These are phyloP conservation scores for Eimeria necatrix DNA, from an alignment of 169 alveolate genomes.

Conservation along the genomic window DNA sequence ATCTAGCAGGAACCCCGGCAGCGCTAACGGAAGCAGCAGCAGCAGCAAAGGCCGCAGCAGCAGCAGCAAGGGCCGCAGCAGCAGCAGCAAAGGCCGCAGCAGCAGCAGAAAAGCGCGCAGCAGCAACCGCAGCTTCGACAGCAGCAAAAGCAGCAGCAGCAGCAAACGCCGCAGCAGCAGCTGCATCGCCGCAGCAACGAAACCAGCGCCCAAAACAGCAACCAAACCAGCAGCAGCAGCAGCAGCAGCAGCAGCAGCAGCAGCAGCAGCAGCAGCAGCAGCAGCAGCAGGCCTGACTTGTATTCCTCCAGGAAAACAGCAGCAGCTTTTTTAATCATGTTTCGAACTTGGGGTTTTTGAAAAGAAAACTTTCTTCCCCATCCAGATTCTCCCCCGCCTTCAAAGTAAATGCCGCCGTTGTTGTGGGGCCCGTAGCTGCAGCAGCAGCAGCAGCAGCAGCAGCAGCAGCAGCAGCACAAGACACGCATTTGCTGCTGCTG, in stretches of 20 bases:
- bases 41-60: not conserved
- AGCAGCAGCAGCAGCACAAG: not conserved
- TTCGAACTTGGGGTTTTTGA: slow-evolving; percentile 81
- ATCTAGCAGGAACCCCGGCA: not conserved
- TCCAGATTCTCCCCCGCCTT: slow-evolving; percentile 86
- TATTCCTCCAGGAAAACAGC: slow-evolving; percentile 80
- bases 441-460: not conserved
- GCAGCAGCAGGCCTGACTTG: slow-evolving; percentile 42
- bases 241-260: slow-evolving; percentile 22
- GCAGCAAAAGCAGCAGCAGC: slow-evolving; percentile 61
- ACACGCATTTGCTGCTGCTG: no score
- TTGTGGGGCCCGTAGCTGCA: slow-evolving; percentile 70
- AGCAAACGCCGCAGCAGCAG: no score
- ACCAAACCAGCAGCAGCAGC: slow-evolving; percentile 50
- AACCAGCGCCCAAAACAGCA: slow-evolving; percentile 79
- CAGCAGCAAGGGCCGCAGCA: slow-evolving; percentile 26
- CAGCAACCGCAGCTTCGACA: slow-evolving; percentile 19
- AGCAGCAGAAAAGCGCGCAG: slow-evolving; percentile 5
- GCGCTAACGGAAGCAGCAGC: not conserved
- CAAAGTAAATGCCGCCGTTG: slow-evolving; percentile 86
- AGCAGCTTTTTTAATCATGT: slow-evolving; percentile 82
- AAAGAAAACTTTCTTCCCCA: slow-evolving; percentile 85
- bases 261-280: slow-evolving; percentile 3
- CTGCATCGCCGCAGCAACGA: slow-evolving; percentile 85
- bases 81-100: slow-evolving; percentile 14